Base-by-base conservation (phyloP, 768 basidiomycete species). In the Lepiota brunneoincarnata region DNA sequence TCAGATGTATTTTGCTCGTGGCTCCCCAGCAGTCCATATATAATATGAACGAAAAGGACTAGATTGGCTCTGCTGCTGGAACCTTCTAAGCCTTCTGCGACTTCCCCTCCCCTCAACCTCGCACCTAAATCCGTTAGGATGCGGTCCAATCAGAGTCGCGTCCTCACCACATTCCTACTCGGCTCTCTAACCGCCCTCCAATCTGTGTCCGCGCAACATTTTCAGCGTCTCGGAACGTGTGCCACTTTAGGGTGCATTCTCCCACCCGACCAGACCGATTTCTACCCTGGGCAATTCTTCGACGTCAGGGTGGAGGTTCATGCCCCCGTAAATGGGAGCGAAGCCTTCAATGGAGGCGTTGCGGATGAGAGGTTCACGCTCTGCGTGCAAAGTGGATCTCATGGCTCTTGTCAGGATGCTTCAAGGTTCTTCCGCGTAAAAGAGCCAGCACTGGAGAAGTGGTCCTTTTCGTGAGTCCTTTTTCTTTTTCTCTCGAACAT, bases 221-320 rank as follows among this genome's bases (percentile, higher is more conserved):
- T 69, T 65, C 64, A 68, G 57, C 67, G 75, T 23, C 70, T 76
- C 14, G 74, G 75, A 7, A 60, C 68, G 35, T 76, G 75, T 51
- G 73, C 74, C 1, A 72, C 63, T 20, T 64, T 76, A 11, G 74
- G 74, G 35, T 75, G 74, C 44, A 62, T 75, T 14, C 72, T 76
- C 53, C 75, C 74, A 21, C 75, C 75, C 18, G 74, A 76, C 59
- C 75, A 74, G 50, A 72, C 71, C 34, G 73, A 75, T 48, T 76
- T 76, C 61, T 62, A 73, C 23, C 64, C 71, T 35, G 74, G 74
- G 15, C 74, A 75, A 56, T 63, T 72, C 28, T 76, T 75, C 57
- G 75, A 75, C 50, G 68, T 76, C 50, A 69, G 74, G 11, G 59
- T 75, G 20, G 74, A 76, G 51, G 68, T 75, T 3, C 74, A 76